Conservation (phyloP, 2,329 filamentous ascomycete species). For the Epichloe gansuensis region DNA sequence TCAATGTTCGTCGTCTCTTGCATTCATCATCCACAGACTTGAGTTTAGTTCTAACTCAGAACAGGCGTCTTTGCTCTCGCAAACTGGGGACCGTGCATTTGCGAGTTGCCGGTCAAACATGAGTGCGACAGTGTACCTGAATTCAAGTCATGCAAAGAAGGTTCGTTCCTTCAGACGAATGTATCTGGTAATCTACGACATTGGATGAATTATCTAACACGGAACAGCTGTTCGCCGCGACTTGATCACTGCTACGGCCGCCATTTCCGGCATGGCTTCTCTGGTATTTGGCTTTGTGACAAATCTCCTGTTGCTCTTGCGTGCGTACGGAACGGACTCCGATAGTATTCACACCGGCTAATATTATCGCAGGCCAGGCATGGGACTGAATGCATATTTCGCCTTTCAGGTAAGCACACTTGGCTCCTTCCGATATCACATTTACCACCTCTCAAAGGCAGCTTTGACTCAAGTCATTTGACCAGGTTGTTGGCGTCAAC, state of each 20-base stretch:
- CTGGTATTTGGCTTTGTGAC: conserved; percentile 71
- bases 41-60: neutral
- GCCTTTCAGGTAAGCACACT: conserved; percentile 38
- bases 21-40: neutral
- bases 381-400: conserved; percentile 58
- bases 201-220: conserved; percentile 3
- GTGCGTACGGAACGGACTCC: conserved; percentile 12
- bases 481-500: conserved; percentile 44
- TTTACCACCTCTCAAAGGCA: neutral
- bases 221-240: conserved; percentile 54
- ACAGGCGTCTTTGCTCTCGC: conserved; percentile 59
- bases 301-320: conserved; percentile 48
- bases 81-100: conserved; percentile 71
- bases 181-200: neutral
- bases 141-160: conserved; percentile 35
- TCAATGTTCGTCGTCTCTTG: conserved; percentile 36
- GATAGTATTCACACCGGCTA: neutral
- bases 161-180: conserved; percentile 14
- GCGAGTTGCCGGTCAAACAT: conserved; percentile 31
- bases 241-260: conserved; percentile 73
- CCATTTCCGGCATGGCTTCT: conserved; percentile 61
- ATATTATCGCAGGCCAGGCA: conserved; percentile 39
- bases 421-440: neutral
- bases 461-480: neutral
- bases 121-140: conserved; percentile 36